Conservation (phyloP, 108 stramenopile genomes). For the Mediolabrus comicus region DNA sequence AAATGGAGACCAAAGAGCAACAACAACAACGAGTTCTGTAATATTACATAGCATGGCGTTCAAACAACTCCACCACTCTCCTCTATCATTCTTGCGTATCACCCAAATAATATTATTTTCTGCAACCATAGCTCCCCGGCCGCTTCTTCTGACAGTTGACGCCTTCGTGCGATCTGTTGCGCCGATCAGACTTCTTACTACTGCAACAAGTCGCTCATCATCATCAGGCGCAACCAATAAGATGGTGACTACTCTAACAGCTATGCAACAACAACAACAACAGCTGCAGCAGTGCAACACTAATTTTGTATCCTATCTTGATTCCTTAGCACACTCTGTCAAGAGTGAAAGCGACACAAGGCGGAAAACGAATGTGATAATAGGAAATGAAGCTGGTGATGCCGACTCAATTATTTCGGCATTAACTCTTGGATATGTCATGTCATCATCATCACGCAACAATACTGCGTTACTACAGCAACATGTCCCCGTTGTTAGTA, state of each 20-base stretch:
- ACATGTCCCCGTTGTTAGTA: constrained; percentile 27
- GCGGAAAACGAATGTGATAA: background rate
- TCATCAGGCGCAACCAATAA: background rate
- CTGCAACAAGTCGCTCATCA: background rate
- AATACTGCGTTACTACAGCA: background rate
- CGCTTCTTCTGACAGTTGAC: background rate
- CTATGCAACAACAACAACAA: background rate
- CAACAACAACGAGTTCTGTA: no score
- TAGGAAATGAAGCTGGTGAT: constrained; percentile 86
- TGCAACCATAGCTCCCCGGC: background rate
- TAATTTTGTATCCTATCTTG: background rate
- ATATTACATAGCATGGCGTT: background rate
- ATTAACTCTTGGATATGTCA: constrained; percentile 56
- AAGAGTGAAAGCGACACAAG: background rate
- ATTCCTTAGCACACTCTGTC: background rate
- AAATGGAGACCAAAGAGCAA: no score
- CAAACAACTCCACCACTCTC: background rate
- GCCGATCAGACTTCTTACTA: no score
- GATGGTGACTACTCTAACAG: background rate
- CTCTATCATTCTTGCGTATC: background rate
- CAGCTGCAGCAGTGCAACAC: background rate
- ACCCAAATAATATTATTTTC: background rate
- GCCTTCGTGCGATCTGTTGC: background rate
- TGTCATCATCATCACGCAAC: background rate
- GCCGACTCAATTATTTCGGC: constrained; percentile 80